A percentile compares a stretch with the other conserved stretches of the same genome.
These are phyloP conservation scores for Penicillium sp. DNA, from an alignment of 2,329 filamentous ascomycete species.

Conservation along the genomic window DNA sequence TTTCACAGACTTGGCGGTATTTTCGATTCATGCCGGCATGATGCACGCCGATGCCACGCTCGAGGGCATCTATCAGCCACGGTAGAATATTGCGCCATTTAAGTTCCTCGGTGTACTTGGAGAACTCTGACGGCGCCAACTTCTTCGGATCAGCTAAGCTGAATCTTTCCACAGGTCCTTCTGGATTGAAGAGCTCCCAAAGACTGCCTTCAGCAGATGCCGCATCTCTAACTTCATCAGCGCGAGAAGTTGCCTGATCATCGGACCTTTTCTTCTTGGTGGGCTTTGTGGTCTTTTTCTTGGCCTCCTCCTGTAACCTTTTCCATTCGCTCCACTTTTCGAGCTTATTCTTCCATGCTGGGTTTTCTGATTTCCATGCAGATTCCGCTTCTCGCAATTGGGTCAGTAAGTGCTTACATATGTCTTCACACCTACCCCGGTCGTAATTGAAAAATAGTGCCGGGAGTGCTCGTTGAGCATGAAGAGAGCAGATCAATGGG, in stretches of 20 bases:
- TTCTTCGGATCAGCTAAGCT: conserved; percentile 64
- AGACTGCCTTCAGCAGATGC: conserved; percentile 56
- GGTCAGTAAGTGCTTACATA: conserved; percentile 53
- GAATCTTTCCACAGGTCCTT: conserved; percentile 52
- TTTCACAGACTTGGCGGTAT: conserved; percentile 65
- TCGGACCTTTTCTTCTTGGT: conserved; percentile 41
- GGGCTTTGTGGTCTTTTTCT: conserved; percentile 52
- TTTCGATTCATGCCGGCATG: conserved; percentile 77
- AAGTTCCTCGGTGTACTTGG: conserved; percentile 55
- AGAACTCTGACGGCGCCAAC: conserved; percentile 59
- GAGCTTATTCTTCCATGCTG: conserved; percentile 63
- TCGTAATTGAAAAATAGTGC: conserved; percentile 79
- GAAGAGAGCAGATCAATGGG: conserved; percentile 48
- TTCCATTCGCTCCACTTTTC: conserved; percentile 53
- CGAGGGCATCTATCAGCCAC: conserved; percentile 59
- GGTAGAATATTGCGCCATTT: conserved; percentile 48
- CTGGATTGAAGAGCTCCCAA: conserved; percentile 68
- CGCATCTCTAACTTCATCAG: conserved; percentile 56
- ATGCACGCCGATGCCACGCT: conserved; percentile 72
- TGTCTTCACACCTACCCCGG: conserved; percentile 62
- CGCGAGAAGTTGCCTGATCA: conserved; percentile 54
- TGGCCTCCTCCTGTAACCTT: conserved; percentile 1
- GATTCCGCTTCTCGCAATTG: conserved; percentile 58
- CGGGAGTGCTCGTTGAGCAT: conserved; percentile 65
- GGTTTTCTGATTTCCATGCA: conserved; percentile 40